Conservation (phyloP, 352 stramenopile genomes). For the Phytophthora macrochlamydospora region DNA sequence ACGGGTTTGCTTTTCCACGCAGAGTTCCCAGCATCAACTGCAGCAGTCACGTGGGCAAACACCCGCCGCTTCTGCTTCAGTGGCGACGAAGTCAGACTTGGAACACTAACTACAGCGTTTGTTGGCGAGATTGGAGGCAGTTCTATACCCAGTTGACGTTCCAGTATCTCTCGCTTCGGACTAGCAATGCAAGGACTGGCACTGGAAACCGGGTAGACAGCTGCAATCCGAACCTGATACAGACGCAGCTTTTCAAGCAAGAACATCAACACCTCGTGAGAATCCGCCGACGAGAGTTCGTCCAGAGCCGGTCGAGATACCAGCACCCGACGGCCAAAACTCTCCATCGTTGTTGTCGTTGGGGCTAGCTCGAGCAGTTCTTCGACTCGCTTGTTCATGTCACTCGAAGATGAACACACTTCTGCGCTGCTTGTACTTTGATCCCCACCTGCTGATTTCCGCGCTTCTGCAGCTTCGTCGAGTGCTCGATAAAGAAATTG, state of each 20-base stretch:
- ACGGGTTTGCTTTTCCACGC: conserved; percentile 19
- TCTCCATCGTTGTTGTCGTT: conserved; percentile 44
- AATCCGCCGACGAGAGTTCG: conserved; percentile 53
- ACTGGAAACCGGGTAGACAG: conserved; percentile 32
- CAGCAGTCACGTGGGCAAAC: conserved; percentile 42
- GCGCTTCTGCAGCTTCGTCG: conserved; percentile 31
- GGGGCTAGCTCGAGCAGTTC: conserved; percentile 23
- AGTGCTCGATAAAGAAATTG: conserved; percentile 58
- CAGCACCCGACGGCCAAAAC: conserved; percentile 35
- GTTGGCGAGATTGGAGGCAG: conserved; percentile 43
- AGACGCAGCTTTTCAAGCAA: conserved; percentile 68
- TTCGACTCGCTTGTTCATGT: conserved; percentile 23
- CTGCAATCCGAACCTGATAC: conserved; percentile 61
- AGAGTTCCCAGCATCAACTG: conserved; percentile 26
- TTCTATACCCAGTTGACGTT: conserved; percentile 62
- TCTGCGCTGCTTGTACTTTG: conserved; percentile 1
- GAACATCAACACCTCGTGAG: conserved; percentile 53
- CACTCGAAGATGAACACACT: not conserved
- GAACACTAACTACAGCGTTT: not conserved
- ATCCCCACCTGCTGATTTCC: not conserved
- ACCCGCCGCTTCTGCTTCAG: conserved; percentile 55
- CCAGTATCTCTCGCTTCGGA: conserved; percentile 32
- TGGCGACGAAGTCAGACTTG: conserved; percentile 31
- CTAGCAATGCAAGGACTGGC: conserved; percentile 3
- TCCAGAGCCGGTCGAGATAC: conserved; percentile 43